phyloP scores from a whole-genome alignment of 345 rosid species.

The Salix exigua region DNA sequence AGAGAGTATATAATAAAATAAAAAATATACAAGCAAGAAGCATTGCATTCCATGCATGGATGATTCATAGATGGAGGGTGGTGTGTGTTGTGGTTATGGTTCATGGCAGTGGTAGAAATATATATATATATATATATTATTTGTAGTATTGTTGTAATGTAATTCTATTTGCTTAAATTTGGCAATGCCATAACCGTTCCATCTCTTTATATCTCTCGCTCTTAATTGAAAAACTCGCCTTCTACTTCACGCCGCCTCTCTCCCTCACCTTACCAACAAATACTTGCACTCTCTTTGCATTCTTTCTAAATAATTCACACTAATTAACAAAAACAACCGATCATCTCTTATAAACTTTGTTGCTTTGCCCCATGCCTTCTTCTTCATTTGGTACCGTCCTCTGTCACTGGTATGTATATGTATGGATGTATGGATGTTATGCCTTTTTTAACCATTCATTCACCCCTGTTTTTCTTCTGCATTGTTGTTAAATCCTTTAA shows the following conservation, averaged over 20 bases:
- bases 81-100: neutral
- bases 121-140: neutral
- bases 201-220: neutral
- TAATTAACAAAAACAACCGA: neutral
- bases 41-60: slow-evolving; percentile 16
- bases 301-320: slow-evolving; percentile 37
- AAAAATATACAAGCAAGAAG: neutral
- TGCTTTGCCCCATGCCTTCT: slow-evolving; percentile 16
- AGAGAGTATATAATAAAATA: neutral
- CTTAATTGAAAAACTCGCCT: slow-evolving; percentile 34
- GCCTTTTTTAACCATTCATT: slow-evolving; percentile 10
- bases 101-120: neutral
- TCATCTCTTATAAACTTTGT: slow-evolving; percentile 4
- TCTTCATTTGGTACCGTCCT: slow-evolving; percentile 7
- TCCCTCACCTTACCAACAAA: slow-evolving; percentile 21
- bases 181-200: neutral
- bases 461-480: slow-evolving; percentile 2
- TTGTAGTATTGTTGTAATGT: neutral
- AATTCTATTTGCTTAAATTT: neutral
- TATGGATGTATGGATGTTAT: neutral
- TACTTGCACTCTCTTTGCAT: slow-evolving; percentile 36
- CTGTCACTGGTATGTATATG: slow-evolving; percentile 24
- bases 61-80: slow-evolving; percentile 1
- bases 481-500: slow-evolving; percentile 10
- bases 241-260: slow-evolving; percentile 74